Evolutionary conservation across 257 asterid species (phyloP).

Genomic region (Solanum chiquidenum): DNA sequence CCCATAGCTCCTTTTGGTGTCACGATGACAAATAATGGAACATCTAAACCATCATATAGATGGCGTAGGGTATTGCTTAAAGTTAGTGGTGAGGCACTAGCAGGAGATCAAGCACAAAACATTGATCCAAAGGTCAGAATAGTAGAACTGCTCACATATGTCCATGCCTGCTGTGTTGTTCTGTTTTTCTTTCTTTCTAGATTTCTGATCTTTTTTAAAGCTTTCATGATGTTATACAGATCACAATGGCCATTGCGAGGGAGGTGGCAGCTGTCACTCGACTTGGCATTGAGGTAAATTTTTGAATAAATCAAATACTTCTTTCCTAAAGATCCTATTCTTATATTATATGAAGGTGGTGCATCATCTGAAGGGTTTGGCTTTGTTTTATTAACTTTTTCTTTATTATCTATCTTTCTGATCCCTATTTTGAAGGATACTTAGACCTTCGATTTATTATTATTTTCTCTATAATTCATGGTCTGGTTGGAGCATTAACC

Average conservation of each 20-base stretch:
- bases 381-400: not conserved
- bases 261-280: constrained; percentile 94
- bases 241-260: constrained; percentile 93
- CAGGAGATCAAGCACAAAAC: constrained; percentile 85
- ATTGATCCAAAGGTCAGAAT: constrained; percentile 87
- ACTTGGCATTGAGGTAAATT: constrained; percentile 76
- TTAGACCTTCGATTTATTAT: not conserved
- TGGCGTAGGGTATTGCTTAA: constrained; percentile 97
- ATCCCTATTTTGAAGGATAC: not conserved
- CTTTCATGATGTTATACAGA: constrained; percentile 19
- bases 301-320: not conserved
- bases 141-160: not conserved
- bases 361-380: not conserved
- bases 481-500: not conserved
- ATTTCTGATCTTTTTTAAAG: not conserved
- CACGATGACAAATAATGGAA: constrained; percentile 34
- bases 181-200: not conserved
- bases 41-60: constrained; percentile 36
- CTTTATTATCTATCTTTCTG: not conserved
- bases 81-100: constrained; percentile 99
- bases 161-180: not conserved
- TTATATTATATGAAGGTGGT: not conserved
- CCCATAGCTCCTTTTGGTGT: constrained; percentile 46
- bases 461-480: not conserved
- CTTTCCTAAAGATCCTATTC: not conserved